Base-by-base conservation (phyloP, 805 yeast genomes). In the Candida tammaniensis region DNA sequence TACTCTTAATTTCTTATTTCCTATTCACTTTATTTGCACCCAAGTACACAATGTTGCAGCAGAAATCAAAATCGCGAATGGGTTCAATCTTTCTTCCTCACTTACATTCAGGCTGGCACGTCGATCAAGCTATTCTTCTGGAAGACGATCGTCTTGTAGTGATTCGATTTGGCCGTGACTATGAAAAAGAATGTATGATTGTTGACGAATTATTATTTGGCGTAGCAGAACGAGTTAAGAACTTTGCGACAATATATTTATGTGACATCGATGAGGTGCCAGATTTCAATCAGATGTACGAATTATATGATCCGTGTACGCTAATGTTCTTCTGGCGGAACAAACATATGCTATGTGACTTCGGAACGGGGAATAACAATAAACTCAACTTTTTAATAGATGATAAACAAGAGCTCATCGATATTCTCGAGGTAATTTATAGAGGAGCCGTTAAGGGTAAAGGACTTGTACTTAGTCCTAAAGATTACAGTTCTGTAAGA, bases 301-400 rank as follows among this genome's bases (percentile, higher is more conserved):
- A 87, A 54, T 62, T 88, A 28, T 85, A 81, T 53, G 98, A 89
- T 49, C 94, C 96, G 11, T 76, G 86, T 70, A 81, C 95, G 27
- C 69, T 93, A 33, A 93, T 93, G 98, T 89, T 91, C 54, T 91
- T 93, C 58, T 87, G 75, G 61, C 68, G 94, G 33, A 91, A 91
- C 62, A 84, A 87, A 56, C 98, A 91, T 58, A 89, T 91, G 95
- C 80, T 93, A 94, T 86, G 96, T 60, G 98, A 93, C 66, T 88
- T 89, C 58, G 98, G 98, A 2, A 93, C 98, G 0, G 98, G 98
- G 20, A 88, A 93, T 55, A 93, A 93, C 60, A 93, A 93, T 68
- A 91, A 93, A 68, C 66, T 93, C 65, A 88, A 87, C 52, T 91
- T 91, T 59, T 50, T 55, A 33, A 70, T 78, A 9, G 80, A 76